Evolutionary conservation across 2,329 filamentous ascomycete genomes (phyloP), one percentile per base, ranked within the genome.

Genomic region (Rhynchosporium graminicola): DNA sequence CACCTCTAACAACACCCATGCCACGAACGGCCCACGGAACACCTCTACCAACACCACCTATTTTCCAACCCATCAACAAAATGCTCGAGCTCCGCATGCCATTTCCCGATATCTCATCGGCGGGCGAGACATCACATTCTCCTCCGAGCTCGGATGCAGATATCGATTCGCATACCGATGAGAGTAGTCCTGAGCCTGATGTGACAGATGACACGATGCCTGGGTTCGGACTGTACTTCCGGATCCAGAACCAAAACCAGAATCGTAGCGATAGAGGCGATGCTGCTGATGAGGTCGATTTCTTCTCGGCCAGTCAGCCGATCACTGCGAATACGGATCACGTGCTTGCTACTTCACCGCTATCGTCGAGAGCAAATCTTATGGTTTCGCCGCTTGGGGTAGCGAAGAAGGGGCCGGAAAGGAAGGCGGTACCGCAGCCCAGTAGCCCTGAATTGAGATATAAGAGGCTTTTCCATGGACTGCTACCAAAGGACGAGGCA

Each of bases 161-260:
- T 42, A 59, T 71, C 20, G 71, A 73, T 61, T 71, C 71, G 5
- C 69, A 68, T 45, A 72, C 71, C 5, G 71, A 74, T 60, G 71
- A 70, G 38, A 72, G 69, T 29, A 70, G 61, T 57, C 65, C 69
- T 1, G 72, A 73, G 51, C 59, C 54, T 3, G 68, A 70, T 10
- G 13, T 52, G 3, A 54, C 43, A 12, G 63, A 64, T 15, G 61
- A 63, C 15, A 55, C 47, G 20, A 48, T 65, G 29, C 59, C 58
- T 12, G 63, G 63, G 3, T 13, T 67, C 4, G 65, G 64, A 3
- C 26, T 68, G 4, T 63, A 64, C 42, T 59, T 60, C 36, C 20
- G 43, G 12, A 48, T 36, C 38, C 61, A 10, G 33, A 52, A 46
- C 38, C 63, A 10, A 33, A 55, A 28, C 3, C 55, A 20, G 20